Evolutionary conservation across 371 early-diverging fungal species (phyloP).

Genomic region (Amoeboaphelidium protococcarum): DNA sequence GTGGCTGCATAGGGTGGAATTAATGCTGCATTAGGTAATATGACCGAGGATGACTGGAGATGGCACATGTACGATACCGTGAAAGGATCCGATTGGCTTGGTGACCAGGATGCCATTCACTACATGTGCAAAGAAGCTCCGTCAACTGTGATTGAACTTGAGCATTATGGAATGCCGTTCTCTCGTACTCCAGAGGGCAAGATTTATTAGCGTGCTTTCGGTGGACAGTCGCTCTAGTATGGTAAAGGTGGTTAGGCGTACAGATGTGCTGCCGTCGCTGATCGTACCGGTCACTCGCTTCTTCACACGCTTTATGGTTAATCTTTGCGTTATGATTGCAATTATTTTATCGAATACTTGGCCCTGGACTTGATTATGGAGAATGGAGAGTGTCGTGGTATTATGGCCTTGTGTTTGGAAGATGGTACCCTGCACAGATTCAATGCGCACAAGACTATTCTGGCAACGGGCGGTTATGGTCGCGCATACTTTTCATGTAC

Average conservation of each 20-base stretch:
- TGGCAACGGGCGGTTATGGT: constrained; percentile 96
- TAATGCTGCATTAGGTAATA: constrained; percentile 95
- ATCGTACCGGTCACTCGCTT: constrained; percentile 93
- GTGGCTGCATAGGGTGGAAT: constrained; percentile 97
- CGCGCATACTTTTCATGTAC: constrained; percentile 95
- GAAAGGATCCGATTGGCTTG: constrained; percentile 93
- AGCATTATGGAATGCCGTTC: constrained; percentile 92
- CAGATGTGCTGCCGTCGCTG: constrained; percentile 91
- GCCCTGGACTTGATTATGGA: constrained; percentile 94
- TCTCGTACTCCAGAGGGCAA: constrained; percentile 86
- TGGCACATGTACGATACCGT: constrained; percentile 99
- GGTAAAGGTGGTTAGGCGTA: constrained; percentile 94
- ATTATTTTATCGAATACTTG: constrained; percentile 94
- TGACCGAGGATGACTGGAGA: constrained; percentile 97
- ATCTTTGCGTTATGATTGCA: constrained; percentile 77
- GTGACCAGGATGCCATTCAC: constrained; percentile 94
- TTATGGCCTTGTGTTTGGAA: constrained; percentile 84
- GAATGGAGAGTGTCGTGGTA: constrained; percentile 80
- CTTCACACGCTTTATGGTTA: constrained; percentile 91
- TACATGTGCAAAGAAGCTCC: constrained; percentile 96
- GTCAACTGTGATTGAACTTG: constrained; percentile 77
- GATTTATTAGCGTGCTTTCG: constrained; percentile 95
- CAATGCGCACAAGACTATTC: constrained; percentile 86
- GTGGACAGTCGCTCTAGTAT: constrained; percentile 76
- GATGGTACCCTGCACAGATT: constrained; percentile 91